Base-by-base conservation (phyloP, 768 basidiomycete genomes). In the Gloeopeniophorella convolvens region DNA sequence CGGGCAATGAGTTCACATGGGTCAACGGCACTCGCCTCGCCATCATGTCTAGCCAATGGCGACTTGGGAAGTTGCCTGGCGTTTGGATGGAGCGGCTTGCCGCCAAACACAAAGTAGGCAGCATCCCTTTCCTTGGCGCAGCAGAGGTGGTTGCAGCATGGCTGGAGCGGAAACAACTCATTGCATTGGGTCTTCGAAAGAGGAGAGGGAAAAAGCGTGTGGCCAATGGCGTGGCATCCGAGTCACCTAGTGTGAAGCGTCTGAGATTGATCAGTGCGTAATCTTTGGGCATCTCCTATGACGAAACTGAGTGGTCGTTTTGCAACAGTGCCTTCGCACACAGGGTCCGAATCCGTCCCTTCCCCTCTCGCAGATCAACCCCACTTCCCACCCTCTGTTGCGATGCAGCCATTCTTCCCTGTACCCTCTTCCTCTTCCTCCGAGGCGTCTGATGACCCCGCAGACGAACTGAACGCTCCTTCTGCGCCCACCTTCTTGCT, bases 1-100 rank as follows among this genome's bases (percentile, higher is more conserved):
- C 46, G 1, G 46, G 46, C 37, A 48, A 31, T 16, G 46, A 48
- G 13, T 48, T 48, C 28, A 48, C 46, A 12, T 48, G 46, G 46
- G 37, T 48, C 21, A 48, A 6, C 13, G 46, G 46, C 15, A 24
- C 15, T 15, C 46, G 46, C 20, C 46, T 48, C 11, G 11, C 46
- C 18, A 15, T 21, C 4, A 40, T 48, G 8, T 28, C 37, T 12
- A n/a, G 28, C 28, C 46, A 48, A 3, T 40, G 46, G 46, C 46
- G 46, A 20, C 30, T 39, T n/a, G 46, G 46, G 8, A 48, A 20
- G 15, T 4, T 48, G 16, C 36, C 30, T 13, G 46, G 46, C 12
- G 27, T 28, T 48, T 40, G 46, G 46, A 48, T 48, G 46, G 40
- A 31, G 11, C 27, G n/a, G 4, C 46, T 48, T 35, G 36, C 36